Evolutionary conservation across 768 basidiomycete species (phyloP).

Genomic region (Leccinellum luteum): DNA sequence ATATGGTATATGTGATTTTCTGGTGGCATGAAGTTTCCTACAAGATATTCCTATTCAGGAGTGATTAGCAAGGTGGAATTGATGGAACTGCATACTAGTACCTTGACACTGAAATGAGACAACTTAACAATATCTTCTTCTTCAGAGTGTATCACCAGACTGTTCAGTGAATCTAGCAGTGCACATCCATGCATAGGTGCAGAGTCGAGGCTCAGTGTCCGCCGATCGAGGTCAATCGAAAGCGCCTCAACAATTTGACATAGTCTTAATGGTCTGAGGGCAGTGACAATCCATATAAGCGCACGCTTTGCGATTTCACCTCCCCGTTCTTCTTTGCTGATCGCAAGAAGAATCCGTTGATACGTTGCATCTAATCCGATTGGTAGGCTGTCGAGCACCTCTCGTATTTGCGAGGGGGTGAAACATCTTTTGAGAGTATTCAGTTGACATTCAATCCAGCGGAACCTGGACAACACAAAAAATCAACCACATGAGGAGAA

Average conservation of each 20-base stretch:
- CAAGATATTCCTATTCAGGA: no score
- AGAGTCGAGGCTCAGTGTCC: not conserved
- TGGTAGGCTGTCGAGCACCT: not conserved
- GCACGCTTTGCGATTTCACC: not conserved
- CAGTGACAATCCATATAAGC: not conserved
- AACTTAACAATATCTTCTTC: not conserved
- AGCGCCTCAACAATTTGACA: not conserved
- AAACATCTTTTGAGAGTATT: not conserved
- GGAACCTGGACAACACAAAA: not conserved
- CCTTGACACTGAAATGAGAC: not conserved
- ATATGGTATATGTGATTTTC: no score
- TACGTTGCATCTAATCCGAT: not conserved
- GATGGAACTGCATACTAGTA: not conserved
- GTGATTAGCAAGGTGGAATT: no score
- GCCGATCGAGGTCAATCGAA: not conserved
- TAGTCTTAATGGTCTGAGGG: not conserved
- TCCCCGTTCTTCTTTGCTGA: not conserved
- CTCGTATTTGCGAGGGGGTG: not conserved
- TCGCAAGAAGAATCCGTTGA: not conserved
- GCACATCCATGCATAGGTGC: not conserved
- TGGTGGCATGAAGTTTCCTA: no score
- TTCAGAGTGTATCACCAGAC: not conserved
- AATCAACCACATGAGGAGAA: not conserved
- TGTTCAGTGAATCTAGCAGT: not conserved
- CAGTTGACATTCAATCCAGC: not conserved